Conservation (phyloP, 768 basidiomycete genomes). For the Mycena epipterygia region DNA sequence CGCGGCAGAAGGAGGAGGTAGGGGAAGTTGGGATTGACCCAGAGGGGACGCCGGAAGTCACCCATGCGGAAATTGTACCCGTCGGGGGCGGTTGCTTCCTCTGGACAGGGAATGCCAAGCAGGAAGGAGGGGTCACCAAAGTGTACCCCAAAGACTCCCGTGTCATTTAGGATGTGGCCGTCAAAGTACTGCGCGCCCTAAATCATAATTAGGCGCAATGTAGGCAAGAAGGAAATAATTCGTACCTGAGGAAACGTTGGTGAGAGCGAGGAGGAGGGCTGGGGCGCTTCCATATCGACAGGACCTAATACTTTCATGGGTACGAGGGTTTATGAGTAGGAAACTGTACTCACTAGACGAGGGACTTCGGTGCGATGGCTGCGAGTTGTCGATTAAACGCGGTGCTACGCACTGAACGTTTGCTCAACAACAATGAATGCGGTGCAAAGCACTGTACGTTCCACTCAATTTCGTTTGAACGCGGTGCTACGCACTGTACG, state of each 20-base stretch:
- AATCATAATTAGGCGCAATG: not conserved
- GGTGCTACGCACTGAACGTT: slow-evolving; percentile 23
- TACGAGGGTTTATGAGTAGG: slow-evolving; percentile 3
- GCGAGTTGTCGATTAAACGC: slow-evolving; percentile 19
- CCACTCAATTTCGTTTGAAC: slow-evolving; percentile 12
- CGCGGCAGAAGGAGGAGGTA: slow-evolving; percentile 29
- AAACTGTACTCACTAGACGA: slow-evolving; percentile 13
- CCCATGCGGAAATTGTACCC: slow-evolving; percentile 3
- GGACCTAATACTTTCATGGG: slow-evolving; percentile 9
- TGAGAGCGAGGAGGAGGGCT: slow-evolving; percentile 6
- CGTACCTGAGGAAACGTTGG: slow-evolving; percentile 19
- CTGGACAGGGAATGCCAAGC: slow-evolving; percentile 19
- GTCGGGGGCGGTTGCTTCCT: slow-evolving; percentile 21
- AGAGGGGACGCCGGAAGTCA: slow-evolving; percentile 23
- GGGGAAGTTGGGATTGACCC: slow-evolving; percentile 22
- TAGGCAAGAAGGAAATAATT: slow-evolving; percentile 1
- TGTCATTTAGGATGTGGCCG: slow-evolving; percentile 14
- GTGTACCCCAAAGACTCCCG: slow-evolving; percentile 35
- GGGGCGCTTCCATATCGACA: slow-evolving; percentile 16
- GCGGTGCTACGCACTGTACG: slow-evolving; percentile 30
- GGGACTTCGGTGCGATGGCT: not conserved
- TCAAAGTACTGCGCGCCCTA: slow-evolving; percentile 19
- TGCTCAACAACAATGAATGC: not conserved
- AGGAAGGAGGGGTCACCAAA: slow-evolving; percentile 26
- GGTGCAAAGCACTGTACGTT: slow-evolving; percentile 19